Percentiles rank a stretch among this genome's conserved stretches.
Evolutionary conservation across 495 filamentous ascomycete species (phyloP).

Genomic region (Aspergillus leporis): DNA sequence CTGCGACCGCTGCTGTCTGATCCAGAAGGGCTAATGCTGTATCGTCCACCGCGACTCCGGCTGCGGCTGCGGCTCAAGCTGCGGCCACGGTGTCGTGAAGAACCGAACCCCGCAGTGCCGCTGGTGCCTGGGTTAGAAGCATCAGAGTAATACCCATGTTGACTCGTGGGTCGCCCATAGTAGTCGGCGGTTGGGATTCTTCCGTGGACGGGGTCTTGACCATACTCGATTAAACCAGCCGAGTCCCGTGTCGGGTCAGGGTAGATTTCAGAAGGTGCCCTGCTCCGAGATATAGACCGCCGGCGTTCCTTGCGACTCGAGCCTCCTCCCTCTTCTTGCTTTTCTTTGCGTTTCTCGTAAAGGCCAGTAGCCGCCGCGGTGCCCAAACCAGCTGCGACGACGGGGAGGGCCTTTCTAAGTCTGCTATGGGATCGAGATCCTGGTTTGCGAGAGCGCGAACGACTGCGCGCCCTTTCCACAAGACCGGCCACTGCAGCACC

Average conservation of each 20-base stretch:
- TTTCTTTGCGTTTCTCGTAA: conserved; percentile 74
- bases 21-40: conserved; percentile 47
- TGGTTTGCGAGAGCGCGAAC: conserved; percentile 60
- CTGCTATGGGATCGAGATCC: conserved; percentile 59
- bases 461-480: conserved; percentile 71
- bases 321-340: conserved; percentile 55
- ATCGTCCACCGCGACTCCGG: conserved; percentile 40
- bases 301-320: conserved; percentile 45
- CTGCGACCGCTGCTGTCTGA: conserved; percentile 40
- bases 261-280: conserved; percentile 53
- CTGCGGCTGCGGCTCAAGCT: conserved; percentile 39
- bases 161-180: conserved; percentile 47
- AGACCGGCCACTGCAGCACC: conserved; percentile 77
- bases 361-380: conserved; percentile 78
- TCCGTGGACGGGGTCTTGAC: conserved; percentile 61
- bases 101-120: conserved; percentile 28
- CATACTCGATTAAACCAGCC: conserved; percentile 80
- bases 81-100: conserved; percentile 28
- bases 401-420: conserved; percentile 58
- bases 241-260: conserved; percentile 57
- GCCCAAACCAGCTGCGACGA: conserved; percentile 74
- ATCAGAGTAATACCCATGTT: conserved; percentile 45
- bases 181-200: conserved; percentile 51
- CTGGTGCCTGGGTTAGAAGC: conserved; percentile 28
- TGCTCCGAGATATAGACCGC: conserved; percentile 57